A percentile compares a stretch with the other conserved stretches of the same genome.
These are phyloP conservation scores for Pisolithus tinctorius DNA, from an alignment of 768 basidiomycete genomes.

Conservation along the genomic window DNA sequence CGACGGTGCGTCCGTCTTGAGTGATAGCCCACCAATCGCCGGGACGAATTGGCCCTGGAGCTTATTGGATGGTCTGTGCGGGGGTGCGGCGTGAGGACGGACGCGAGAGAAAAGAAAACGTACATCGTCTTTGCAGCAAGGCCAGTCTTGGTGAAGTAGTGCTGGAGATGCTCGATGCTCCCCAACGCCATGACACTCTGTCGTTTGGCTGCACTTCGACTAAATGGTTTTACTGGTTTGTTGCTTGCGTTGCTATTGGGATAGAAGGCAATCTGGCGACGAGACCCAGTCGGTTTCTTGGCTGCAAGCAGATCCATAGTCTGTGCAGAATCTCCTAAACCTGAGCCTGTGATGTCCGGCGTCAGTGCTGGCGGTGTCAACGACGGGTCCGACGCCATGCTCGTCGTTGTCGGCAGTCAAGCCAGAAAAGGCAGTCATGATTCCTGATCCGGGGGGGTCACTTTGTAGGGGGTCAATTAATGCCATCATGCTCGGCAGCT, in stretches of 20 bases:
- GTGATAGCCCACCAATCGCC: slow-evolving; percentile 58
- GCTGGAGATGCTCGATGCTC: slow-evolving; percentile 94
- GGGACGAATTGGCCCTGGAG: slow-evolving; percentile 61
- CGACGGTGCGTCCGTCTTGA: slow-evolving; percentile 26
- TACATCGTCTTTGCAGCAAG: slow-evolving; percentile 67
- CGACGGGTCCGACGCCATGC: slow-evolving; percentile 23
- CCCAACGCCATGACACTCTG: slow-evolving; percentile 91
- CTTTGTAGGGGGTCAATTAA: no score
- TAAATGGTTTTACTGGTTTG: slow-evolving; percentile 80
- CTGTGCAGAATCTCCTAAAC: background rate
- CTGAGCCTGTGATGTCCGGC: slow-evolving; percentile 52
- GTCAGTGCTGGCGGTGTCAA: slow-evolving; percentile 51
- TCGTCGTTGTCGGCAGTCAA: background rate
- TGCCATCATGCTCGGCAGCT: no score
- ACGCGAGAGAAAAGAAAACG: slow-evolving; percentile 22
- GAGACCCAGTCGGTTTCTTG: slow-evolving; percentile 35
- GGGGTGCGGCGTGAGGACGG: slow-evolving; percentile 1
- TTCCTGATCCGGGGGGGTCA: no score
- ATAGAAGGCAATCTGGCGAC: slow-evolving; percentile 72
- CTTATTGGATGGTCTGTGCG: slow-evolving; percentile 38
- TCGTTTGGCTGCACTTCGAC: slow-evolving; percentile 84
- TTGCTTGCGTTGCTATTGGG: slow-evolving; percentile 64
- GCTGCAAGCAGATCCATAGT: no score
- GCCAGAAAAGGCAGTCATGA: slow-evolving; percentile 6
- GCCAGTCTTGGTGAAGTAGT: slow-evolving; percentile 89